These are phyloP conservation scores for Corynespora cassiicola DNA, from an alignment of 2,329 filamentous ascomycete species.

Conservation along the genomic window DNA sequence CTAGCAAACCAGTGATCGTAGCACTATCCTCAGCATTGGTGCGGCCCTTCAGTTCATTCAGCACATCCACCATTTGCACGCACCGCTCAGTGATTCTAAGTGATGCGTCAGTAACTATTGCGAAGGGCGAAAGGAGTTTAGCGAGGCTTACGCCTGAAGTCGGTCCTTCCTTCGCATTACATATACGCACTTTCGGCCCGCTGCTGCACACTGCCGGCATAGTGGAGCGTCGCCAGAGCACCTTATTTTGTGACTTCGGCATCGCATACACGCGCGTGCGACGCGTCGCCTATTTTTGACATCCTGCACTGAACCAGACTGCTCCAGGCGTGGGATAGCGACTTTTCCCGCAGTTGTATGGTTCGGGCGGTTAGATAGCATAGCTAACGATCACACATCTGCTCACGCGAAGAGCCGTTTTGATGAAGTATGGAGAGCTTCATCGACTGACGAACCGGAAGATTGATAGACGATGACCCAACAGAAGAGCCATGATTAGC, in stretches of 20 bases:
- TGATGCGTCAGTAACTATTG: too few species aligned
- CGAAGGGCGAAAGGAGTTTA: too few species aligned
- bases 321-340: conserved; percentile 17
- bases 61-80: conserved; percentile 7
- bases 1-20: conserved; percentile 10
- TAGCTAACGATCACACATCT: too few species aligned
- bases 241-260: conserved; percentile 37
- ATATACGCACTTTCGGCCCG: conserved; percentile 29
- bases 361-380: too few species aligned
- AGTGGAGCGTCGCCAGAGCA: conserved; percentile 33
- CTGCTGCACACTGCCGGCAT: conserved; percentile 32
- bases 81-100: conserved; percentile 13
- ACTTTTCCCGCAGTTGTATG: conserved; percentile 17
- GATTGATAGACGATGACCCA: too few species aligned
- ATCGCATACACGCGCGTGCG: conserved; percentile 17
- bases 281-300: conserved; percentile 8
- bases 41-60: conserved; percentile 7
- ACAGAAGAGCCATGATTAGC: too few species aligned
- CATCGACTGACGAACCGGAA: too few species aligned
- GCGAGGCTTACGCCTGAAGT: conserved; percentile 24
- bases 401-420: too few species aligned
- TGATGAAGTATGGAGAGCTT: too few species aligned
- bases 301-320: background rate
- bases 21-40: conserved; percentile 6
- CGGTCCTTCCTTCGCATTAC: conserved; percentile 30